Evolutionary conservation across 148 eudicot genomes (phyloP), one percentile per base, ranked within the genome.

Genomic region (Rhododendron ovatum): DNA sequence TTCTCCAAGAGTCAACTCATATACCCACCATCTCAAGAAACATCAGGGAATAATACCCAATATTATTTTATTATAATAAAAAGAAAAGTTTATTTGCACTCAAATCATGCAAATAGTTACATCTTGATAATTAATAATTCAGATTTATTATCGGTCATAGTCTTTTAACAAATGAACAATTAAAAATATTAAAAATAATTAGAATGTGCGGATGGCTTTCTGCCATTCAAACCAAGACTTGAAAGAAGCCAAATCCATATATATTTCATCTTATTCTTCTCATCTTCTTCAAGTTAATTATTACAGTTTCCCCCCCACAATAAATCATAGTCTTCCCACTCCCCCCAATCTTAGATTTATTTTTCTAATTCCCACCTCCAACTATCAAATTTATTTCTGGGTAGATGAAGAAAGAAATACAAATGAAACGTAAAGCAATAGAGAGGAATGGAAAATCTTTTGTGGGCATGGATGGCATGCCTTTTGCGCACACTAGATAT

Each of bases 1-100:
- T 47, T 50, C 63, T 47, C 63, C 85, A 83, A 83, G 85, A 28
- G 76, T 43, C 61, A 83, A 69, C 75, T 18, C 53, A 41, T 37
- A 41, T 37, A 26, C 48, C 33, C 17, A 20, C 30, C 48, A 30
- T 22, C 20, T 2, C 84, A 82, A 82, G 63, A 50, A 50, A 50
- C 17, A 50, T 28, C 28, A 79, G 20, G 3, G 12, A 26, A 69
- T 65, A 26, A 69, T 65, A 26, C 24, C 57, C 3, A 11, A 14
- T 5, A 41, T 41, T 41, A 41, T 41, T 41, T 41, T 41, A 41
- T 41, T 41, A 11, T 50, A 51, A 13, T 13, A 51, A 11, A 48
- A 51, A 51, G 17, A 11, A 51, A 51, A 0, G 13, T 2, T 51
- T 51, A 51, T 51, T 12, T 14, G 17, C 57, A 12, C 4, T 12